Base-by-base conservation (phyloP, 345 rosid species). In the Pistacia vera region DNA sequence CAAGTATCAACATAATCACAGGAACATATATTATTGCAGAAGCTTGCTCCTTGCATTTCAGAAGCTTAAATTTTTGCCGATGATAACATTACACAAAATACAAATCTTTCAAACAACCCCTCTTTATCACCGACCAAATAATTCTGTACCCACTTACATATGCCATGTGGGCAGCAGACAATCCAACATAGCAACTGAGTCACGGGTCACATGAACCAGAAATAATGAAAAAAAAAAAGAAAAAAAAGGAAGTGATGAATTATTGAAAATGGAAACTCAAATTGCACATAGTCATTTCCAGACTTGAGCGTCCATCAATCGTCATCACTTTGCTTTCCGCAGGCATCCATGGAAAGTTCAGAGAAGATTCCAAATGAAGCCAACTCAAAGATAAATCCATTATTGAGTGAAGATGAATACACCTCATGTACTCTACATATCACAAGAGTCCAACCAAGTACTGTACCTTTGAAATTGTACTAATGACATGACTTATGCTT, bases 301-400 rank as follows among this genome's bases (percentile, higher is more conserved):
- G 5, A 0, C 20, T 56, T 57, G 51, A n/a, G 55, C 20, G 13
- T 30, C n/a, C 33, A 35, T 51, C 59, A 41, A 41, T 41, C 46
- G 6, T 41, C 55, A 25, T 8, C 2, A 13, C 25, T 71, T 5
- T 3, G 13, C 51, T 62, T 18, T 41, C 35, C 3, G 20, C 38
- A 58, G 63, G 38, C 14, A 56, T 38, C 44, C 41, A 0, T 48
- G 75, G 76, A 72, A 72, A 51, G 76, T 62, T 58, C 76, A 63
- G 28, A 16, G 75, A 72, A 72, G 76, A 72, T 72, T 72, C 76
- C 76, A 28, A 11, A 17, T 66, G n/a, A 41, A 48, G 30, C 30
- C 61, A 41, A 55, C 1, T 10, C 3, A 10, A 9, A 7, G 18
- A 58, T 20, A 36, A 12, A 8, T 5, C 56, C 22, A 38, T 38